phyloP scores from a whole-genome alignment of 306 rosid species.

The Cucurbita maxima region DNA sequence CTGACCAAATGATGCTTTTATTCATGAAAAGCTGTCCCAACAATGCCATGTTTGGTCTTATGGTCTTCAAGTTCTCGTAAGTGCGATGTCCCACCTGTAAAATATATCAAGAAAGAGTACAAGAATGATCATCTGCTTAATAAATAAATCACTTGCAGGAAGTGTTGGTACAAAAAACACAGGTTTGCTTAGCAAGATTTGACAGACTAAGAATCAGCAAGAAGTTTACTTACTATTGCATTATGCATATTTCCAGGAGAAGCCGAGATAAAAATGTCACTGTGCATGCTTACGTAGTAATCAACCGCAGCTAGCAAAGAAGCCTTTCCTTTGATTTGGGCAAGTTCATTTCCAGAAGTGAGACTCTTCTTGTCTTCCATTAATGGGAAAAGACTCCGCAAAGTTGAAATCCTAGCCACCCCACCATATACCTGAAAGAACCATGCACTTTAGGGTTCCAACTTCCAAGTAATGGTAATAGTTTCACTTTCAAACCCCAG shows the following conservation, averaged over 20 bases:
- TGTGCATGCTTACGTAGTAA: slow-evolving; percentile 82
- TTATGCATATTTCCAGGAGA: slow-evolving; percentile 99
- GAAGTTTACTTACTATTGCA: slow-evolving; percentile 63
- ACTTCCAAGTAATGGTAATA: background rate
- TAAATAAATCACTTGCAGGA: background rate
- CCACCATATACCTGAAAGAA: slow-evolving; percentile 82
- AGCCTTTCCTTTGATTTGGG: slow-evolving; percentile 78
- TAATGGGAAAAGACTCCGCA: slow-evolving; percentile 62
- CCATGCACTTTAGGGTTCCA: background rate
- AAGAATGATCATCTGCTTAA: background rate
- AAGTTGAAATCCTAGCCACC: slow-evolving; percentile 68
- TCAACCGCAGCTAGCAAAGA: slow-evolving; percentile 91
- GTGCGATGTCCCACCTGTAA: slow-evolving; percentile 90
- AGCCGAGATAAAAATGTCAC: slow-evolving; percentile 87
- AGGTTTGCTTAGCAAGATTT: background rate
- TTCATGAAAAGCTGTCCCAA: slow-evolving; percentile 89
- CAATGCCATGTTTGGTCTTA: slow-evolving; percentile 86
- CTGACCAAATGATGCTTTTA: slow-evolving; percentile 64
- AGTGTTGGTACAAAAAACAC: background rate
- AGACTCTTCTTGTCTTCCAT: slow-evolving; percentile 95
- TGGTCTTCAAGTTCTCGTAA: slow-evolving; percentile 65
- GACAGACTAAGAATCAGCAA: slow-evolving; percentile 7
- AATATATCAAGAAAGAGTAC: slow-evolving; percentile 1
- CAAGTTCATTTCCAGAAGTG: slow-evolving; percentile 50
- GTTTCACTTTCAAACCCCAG: background rate